These are phyloP conservation scores for Trametes cubensis DNA, from an alignment of 768 basidiomycete species.

Conservation along the genomic window DNA sequence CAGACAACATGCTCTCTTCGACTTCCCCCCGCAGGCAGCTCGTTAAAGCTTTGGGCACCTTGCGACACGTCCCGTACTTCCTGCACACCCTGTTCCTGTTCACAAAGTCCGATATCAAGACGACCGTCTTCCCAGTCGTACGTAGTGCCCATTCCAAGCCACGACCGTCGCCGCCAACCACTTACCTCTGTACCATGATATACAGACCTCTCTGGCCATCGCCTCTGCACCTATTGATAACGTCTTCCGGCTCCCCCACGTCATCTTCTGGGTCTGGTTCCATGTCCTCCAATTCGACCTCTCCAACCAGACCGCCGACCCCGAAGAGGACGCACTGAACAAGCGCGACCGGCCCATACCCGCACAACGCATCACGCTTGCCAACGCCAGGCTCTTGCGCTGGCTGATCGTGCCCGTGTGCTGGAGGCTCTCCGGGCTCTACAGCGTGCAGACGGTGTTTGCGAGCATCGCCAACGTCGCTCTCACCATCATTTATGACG, in stretches of 20 bases:
- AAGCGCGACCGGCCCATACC: slow-evolving; percentile 33
- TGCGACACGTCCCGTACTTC: background rate
- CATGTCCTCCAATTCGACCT: slow-evolving; percentile 37
- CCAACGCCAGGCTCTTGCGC: slow-evolving; percentile 18
- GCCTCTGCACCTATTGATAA: slow-evolving; percentile 18
- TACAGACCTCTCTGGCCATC: slow-evolving; percentile 23
- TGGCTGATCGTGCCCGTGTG: slow-evolving; percentile 29
- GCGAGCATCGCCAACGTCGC: slow-evolving; percentile 24
- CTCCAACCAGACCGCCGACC: slow-evolving; percentile 32
- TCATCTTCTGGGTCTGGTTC: slow-evolving; percentile 33
- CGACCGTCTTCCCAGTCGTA: slow-evolving; percentile 51
- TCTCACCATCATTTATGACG: slow-evolving; percentile 27
- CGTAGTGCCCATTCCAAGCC: slow-evolving; percentile 20
- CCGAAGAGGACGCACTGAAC: slow-evolving; percentile 32
- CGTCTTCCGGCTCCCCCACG: slow-evolving; percentile 14
- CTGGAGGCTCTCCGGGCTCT: slow-evolving; percentile 17
- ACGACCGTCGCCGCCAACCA: too few relatives aligned
- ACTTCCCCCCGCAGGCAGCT: too few relatives aligned
- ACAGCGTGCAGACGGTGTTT: slow-evolving; percentile 13
- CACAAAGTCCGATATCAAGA: slow-evolving; percentile 50
- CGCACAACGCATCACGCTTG: slow-evolving; percentile 27
- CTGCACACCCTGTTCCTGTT: slow-evolving; percentile 39
- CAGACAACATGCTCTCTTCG: too few relatives aligned
- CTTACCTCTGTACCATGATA: background rate
- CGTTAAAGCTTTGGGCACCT: too few relatives aligned